These are phyloP conservation scores for Wickerhamomyces rabaulensis DNA, from an alignment of 805 yeast genomes.

Conservation along the genomic window DNA sequence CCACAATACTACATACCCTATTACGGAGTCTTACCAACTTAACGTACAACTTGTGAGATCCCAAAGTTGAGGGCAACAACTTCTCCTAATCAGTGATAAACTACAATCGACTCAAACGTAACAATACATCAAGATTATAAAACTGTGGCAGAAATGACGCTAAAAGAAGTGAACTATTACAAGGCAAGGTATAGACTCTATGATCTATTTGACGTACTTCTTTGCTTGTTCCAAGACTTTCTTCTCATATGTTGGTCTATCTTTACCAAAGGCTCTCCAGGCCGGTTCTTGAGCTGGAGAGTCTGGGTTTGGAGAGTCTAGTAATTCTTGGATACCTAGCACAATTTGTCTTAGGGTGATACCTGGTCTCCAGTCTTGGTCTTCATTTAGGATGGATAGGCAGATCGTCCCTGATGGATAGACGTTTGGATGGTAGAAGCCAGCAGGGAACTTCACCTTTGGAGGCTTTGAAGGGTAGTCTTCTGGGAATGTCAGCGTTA, in stretches of 20 bases:
- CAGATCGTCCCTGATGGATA: conserved; percentile 98
- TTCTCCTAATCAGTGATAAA: background rate
- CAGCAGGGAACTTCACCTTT: conserved; percentile 81
- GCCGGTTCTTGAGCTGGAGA: conserved; percentile 99
- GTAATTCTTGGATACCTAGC: conserved; percentile 86
- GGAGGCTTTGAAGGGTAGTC: conserved; percentile 98
- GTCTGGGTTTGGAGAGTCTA: conserved; percentile 86
- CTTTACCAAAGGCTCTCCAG: conserved; percentile 76
- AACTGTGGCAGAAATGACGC: background rate
- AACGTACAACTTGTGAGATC: too few relatives aligned
- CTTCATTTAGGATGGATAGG: conserved; percentile 86
- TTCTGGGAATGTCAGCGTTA: conserved; percentile 75
- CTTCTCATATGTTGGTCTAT: conserved; percentile 63
- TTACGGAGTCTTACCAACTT: too few relatives aligned
- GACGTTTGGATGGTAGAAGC: conserved; percentile 94
- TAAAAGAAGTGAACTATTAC: background rate
- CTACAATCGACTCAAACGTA: background rate
- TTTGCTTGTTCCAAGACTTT: conserved; percentile 79
- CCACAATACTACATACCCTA: too few relatives aligned
- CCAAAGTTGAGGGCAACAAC: too few relatives aligned
- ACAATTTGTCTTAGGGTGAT: conserved; percentile 85
- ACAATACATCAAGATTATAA: background rate
- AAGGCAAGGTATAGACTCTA: too few relatives aligned
- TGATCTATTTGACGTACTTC: conserved; percentile 45
- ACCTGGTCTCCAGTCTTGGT: conserved; percentile 98